Evolutionary conservation across 306 rosid species (phyloP).

Genomic region (Cicer chorassanicum): DNA sequence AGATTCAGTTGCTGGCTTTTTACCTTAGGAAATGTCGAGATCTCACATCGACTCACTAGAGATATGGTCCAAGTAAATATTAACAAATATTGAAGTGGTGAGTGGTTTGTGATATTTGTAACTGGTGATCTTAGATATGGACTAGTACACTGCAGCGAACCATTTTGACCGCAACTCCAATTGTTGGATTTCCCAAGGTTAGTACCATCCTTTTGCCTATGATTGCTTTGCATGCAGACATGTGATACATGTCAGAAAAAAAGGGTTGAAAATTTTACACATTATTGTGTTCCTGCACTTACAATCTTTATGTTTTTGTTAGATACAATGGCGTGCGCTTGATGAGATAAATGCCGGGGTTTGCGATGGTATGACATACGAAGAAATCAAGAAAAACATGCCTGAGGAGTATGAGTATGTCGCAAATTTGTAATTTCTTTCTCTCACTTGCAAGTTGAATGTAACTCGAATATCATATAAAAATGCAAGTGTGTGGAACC

Average conservation of each 20-base stretch:
- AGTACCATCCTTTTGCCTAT: slow-evolving; percentile 42
- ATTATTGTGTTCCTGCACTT: slow-evolving; percentile 16
- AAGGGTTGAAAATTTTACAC: slow-evolving; percentile 5
- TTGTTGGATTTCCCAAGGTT: slow-evolving; percentile 96
- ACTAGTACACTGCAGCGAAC: slow-evolving; percentile 97
- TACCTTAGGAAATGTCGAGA: background rate
- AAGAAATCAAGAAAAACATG: slow-evolving; percentile 96
- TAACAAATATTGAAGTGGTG: slow-evolving; percentile 24
- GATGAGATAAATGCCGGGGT: slow-evolving; percentile 95
- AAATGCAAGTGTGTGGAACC: slow-evolving; percentile 1
- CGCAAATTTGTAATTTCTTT: slow-evolving; percentile 41
- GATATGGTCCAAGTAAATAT: slow-evolving; percentile 19
- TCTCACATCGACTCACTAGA: background rate
- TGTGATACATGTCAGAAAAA: slow-evolving; percentile 30
- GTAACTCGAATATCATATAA: slow-evolving; percentile 22
- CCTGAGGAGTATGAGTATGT: slow-evolving; percentile 95
- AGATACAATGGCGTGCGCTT: slow-evolving; percentile 99
- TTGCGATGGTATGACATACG: slow-evolving; percentile 96
- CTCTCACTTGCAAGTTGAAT: slow-evolving; percentile 41
- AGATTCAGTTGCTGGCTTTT: slow-evolving; percentile 42
- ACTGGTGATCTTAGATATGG: slow-evolving; percentile 76
- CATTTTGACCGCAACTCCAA: slow-evolving; percentile 85
- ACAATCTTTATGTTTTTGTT: slow-evolving; percentile 33
- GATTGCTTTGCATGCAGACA: slow-evolving; percentile 31
- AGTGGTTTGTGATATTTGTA: slow-evolving; percentile 42